Conservation (phyloP, 2,329 filamentous ascomycete species). For the Xylariales sp. region DNA sequence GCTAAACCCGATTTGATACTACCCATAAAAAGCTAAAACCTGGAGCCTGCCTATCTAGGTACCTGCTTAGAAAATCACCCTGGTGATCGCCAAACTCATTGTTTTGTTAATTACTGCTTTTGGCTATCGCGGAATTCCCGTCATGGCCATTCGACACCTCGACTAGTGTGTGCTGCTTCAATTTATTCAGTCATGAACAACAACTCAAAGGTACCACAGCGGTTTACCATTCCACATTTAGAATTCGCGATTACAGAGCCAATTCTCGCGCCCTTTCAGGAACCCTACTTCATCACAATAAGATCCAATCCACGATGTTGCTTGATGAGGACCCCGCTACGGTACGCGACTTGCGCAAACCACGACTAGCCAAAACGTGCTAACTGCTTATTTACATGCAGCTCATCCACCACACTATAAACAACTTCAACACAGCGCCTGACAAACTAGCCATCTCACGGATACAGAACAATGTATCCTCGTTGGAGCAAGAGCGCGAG, state of each 20-base stretch:
- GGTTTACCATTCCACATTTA: background rate
- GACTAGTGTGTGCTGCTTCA: background rate
- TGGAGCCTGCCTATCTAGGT: too few species aligned
- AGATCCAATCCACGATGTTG: conserved; percentile 73
- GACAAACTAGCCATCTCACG: conserved; percentile 87
- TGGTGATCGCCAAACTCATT: conserved; percentile 45
- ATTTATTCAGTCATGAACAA: conserved; percentile 2
- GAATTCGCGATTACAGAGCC: background rate
- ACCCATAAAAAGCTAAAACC: too few species aligned
- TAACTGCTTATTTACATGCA: conserved; percentile 53
- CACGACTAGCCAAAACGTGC: conserved; percentile 7
- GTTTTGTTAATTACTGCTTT: conserved; percentile 45
- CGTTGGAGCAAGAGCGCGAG: conserved; percentile 85
- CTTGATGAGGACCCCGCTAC: conserved; percentile 93
- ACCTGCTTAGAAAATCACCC: conserved; percentile 42
- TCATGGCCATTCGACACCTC: background rate
- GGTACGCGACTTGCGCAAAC: conserved; percentile 61
- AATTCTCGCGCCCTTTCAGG: background rate
- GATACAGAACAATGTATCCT: conserved; percentile 83
- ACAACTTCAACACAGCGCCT: conserved; percentile 93
- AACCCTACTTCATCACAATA: background rate
- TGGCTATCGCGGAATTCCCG: conserved; percentile 5
- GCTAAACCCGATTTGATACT: too few species aligned
- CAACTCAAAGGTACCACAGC: conserved; percentile 15
- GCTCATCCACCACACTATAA: conserved; percentile 91